Evolutionary conservation across 2,329 filamentous ascomycete species (phyloP).

Genomic region (Neofusicoccum sp.): DNA sequence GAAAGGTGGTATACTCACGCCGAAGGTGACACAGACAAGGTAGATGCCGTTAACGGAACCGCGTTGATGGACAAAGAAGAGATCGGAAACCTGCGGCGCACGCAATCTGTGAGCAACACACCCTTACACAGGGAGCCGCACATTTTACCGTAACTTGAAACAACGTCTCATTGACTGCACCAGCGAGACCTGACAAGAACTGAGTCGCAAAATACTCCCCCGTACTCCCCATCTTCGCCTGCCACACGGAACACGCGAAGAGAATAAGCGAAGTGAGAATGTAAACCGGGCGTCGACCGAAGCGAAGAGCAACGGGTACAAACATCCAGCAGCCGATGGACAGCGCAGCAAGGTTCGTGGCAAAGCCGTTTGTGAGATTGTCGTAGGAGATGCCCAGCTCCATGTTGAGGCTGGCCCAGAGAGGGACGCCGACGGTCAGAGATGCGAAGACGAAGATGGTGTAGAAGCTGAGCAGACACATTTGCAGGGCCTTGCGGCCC

Average conservation of each 20-base stretch:
- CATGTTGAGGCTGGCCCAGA: slow-evolving; percentile 44
- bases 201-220: slow-evolving; percentile 47
- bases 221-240: slow-evolving; percentile 41
- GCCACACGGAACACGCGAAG: slow-evolving; percentile 42
- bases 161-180: slow-evolving; percentile 40
- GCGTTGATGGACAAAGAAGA: slow-evolving; percentile 51
- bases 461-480: slow-evolving; percentile 43
- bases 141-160: slow-evolving; percentile 6
- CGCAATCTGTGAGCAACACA: slow-evolving; percentile 6
- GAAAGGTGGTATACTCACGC: slow-evolving; percentile 39
- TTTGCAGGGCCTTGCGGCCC: slow-evolving; percentile 43
- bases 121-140: not conserved
- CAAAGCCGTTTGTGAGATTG: slow-evolving; percentile 47
- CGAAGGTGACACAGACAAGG: slow-evolving; percentile 37
- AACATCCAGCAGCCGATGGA: slow-evolving; percentile 44
- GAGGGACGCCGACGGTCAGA: slow-evolving; percentile 41
- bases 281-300: slow-evolving; percentile 47
- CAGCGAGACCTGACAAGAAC: slow-evolving; percentile 44
- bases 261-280: slow-evolving; percentile 42
- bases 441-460: slow-evolving; percentile 44
- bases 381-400: slow-evolving; percentile 45
- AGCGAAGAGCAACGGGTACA: slow-evolving; percentile 48
- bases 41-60: slow-evolving; percentile 50
- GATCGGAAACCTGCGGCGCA: slow-evolving; percentile 46
- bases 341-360: slow-evolving; percentile 43